Evolutionary conservation across 139 green algal genomes (phyloP), one percentile per base, ranked within the genome.

Genomic region (Micromonas pusilla): DNA sequence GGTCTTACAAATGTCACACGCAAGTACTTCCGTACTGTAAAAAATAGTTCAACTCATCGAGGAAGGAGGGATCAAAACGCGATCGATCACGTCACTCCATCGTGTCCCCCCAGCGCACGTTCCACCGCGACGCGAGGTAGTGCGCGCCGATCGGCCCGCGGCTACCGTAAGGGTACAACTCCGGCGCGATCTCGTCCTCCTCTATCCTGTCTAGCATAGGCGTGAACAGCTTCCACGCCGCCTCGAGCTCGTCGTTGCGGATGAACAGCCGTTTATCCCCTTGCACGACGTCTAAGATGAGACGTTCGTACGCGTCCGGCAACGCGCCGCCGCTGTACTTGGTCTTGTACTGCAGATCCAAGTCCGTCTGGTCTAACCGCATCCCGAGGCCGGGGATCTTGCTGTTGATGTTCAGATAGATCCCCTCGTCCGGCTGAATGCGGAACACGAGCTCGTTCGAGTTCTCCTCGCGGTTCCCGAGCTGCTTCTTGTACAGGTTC

Each of bases 341-440:
- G 30, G 37, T 52, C 36, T 88, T 86, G 87, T 98, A 99, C 37
- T 90, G 87, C 39, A 99, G 89, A 89, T 99, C 92, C 52, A 99
- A 89, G 33, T 90, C 88, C 21, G 86, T 96, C 37, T 85, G 87
- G 81, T 97, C 94, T 34, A 99, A 85, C 2, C 39, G 25, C 19
- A 65, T 30, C 19, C 71, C 95, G 52, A 99, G 85, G 20, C 96
- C 96, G n/a, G 96, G 96, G 32, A 98, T 86, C 91, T 99, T 99
- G 91, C 97, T 99, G 88, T 97, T 99, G 86, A 99, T 93, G 83
- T 97, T 97, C 52, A 99, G 83, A 85, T 98, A 98, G 80, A 99
- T 98, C 25, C 87, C 86, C 87, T 99, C 96, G 76, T 98, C 86
- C 13, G 96, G 96, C 87, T 99, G 96, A 80, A 99, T 97, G 72